Base-by-base conservation (phyloP, 805 yeast genomes). In the Kluyveromyces aestuarii region DNA sequence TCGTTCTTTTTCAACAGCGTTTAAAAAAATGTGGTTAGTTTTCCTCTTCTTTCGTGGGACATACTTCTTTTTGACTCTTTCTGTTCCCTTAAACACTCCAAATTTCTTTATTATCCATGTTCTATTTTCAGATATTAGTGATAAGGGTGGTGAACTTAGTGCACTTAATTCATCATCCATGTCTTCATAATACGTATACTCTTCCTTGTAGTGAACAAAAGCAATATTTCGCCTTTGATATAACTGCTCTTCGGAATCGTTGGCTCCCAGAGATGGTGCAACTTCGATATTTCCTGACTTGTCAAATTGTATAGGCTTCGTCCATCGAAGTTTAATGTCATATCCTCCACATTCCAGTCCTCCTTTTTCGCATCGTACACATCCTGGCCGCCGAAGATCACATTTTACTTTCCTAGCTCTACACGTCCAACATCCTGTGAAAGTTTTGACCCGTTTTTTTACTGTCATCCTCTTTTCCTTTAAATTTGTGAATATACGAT, bases 351-450 rank as follows among this genome's bases (percentile, higher is more conserved):
- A 89, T 2, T 71, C 69, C 27, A 85, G 62, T 0, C 83, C 81
- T 0, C 87, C 75, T 57, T 80, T 81, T 39, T 71, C 70, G 63
- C 96, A 89, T 49, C 85, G 74, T n/a, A 65, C 61, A 65, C 96
- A 89, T 13, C 68, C 61, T 0, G 96, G 96, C 53, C 74, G 75
- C 14, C 73, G 70, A 48, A 84, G 69, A 61, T 87, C 96, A 64
- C 96, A 89, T 50, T 85, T 81, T 44, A 88, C 82, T 63, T 87
- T 85, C 41, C 96, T 66, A 14, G 82, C 70, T 41, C 96, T 73
- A 59, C 96, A 88, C 0, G 96, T 86, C 72, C 87, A 87, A 61
- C 96, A 89, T 1, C 96, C 96, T 0, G 86, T 81, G 60, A 87
- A 88, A 0, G 93, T 81, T 61, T 88, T 89, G 8, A 78, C 76